Base-by-base conservation (phyloP, 2,329 filamentous ascomycete species). In the Fusarium falciforme region DNA sequence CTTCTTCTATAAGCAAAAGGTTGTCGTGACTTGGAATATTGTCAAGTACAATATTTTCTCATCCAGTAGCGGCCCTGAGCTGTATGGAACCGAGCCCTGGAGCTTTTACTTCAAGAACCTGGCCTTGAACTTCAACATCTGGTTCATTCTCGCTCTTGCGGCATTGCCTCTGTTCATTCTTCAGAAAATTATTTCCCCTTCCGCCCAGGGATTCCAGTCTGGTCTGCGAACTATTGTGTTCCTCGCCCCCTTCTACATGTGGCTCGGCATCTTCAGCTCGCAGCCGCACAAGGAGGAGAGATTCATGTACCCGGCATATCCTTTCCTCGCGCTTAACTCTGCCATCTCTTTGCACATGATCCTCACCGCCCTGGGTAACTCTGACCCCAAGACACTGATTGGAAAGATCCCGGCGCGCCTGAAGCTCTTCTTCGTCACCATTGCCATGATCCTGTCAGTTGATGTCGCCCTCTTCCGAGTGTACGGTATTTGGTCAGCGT, bases 241-340 rank as follows among this genome's bases (percentile, higher is more conserved):
- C 75, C 86, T 96, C 63, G 85, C 90, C 1, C 96, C 96, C 0
- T 97, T 98, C 83, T 99, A 98, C 81, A 88, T 98, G 80, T 99
- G 96, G 96, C 88, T 99, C 31, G 89, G 84, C 5, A 96, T 98
- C 71, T 98, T 99, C 84, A 96, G 94, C 0, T 81, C 93, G 10
- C 96, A 99, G 80, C 94, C 96, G 17, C 96, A 99, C 84, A 99
- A 99, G 80, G 96, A 99, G 82, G 96, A 99, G 83, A 89, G 96
- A 8, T 99, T 99, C 85, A 98, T 99, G 95, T 99, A 98, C 79
- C 96, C 96, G 0, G 93, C 91, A 3, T 99, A 99, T 79, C 96
- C 96, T 1, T 94, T 96, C 72, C 87, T 99, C 40, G 93, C 93
- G 0, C 87, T 99, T 38, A 98, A 98, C 78, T 95, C 95, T 4